Conservation (phyloP, 1,139 yeast species). For the Lodderomyces orthopsilosis region DNA sequence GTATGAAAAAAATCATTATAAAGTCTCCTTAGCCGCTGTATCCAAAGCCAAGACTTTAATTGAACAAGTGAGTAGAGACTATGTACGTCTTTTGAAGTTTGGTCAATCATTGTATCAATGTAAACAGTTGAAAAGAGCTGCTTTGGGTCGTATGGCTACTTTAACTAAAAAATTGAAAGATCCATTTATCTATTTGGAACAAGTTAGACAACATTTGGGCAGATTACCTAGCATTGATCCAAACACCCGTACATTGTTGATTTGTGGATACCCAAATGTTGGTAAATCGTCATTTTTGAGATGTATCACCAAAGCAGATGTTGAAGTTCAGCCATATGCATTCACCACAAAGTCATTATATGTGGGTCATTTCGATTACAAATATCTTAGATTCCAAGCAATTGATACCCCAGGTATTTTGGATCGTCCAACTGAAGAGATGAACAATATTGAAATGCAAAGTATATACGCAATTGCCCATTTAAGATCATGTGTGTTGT, state of each 20-base stretch:
- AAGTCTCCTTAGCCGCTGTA: slow-evolving; percentile 93
- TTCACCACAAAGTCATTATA: slow-evolving; percentile 94
- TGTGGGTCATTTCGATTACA: slow-evolving; percentile 97
- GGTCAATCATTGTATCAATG: slow-evolving; percentile 98
- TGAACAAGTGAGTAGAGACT: slow-evolving; percentile 95
- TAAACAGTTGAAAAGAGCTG: slow-evolving; percentile 97
- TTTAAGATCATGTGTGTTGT: slow-evolving; percentile 90
- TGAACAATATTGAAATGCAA: slow-evolving; percentile 99
- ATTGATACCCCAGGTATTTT: slow-evolving; percentile 98
- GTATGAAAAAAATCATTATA: slow-evolving; percentile 96
- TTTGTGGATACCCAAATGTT: slow-evolving; percentile 98
- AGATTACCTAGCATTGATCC: slow-evolving; percentile 98
- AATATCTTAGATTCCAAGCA: slow-evolving; percentile 95
- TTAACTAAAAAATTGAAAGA: slow-evolving; percentile 92
- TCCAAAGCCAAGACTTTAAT: slow-evolving; percentile 91
- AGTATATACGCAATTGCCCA: slow-evolving; percentile 98
- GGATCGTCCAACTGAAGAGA: slow-evolving; percentile 98
- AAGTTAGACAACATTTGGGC: slow-evolving; percentile 98
- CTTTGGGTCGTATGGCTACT: slow-evolving; percentile 99
- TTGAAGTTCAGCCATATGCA: slow-evolving; percentile 98
- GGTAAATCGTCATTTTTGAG: slow-evolving; percentile 95
- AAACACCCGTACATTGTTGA: slow-evolving; percentile 92
- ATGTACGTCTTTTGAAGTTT: slow-evolving; percentile 85
- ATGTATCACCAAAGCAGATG: slow-evolving; percentile 96
- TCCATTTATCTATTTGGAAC: slow-evolving; percentile 89